Base-by-base conservation (phyloP, 768 basidiomycete genomes). In the Leccinellum albellum region DNA sequence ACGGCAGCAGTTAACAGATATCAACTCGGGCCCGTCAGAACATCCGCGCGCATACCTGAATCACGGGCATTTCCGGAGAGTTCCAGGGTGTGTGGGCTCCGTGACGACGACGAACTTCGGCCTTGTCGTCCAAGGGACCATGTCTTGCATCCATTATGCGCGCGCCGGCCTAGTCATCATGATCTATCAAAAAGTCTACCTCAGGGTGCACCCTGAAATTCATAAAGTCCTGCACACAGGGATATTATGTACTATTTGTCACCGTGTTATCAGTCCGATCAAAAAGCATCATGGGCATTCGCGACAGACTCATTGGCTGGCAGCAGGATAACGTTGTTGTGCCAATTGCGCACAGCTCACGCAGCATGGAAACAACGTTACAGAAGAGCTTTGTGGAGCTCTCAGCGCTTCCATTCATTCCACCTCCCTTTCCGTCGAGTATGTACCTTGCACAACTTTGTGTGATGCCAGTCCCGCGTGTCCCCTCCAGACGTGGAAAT, bases 171-270 rank as follows among this genome's bases (percentile, higher is more conserved):
- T 50, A 53, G 45, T 59, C 60, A 40, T 32, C 23, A 58, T 55
- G 60, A 55, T 60, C 49, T 44, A 57, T 58, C 56, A 52, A 57
- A 50, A 62, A 57, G 35, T 55, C 59, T 58, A 52, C 51, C 31
- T 68, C 71, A 72, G 71, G 71, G 71, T 62, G 61, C 60, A 72
- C 71, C 71, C 71, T 60, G 61, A 64, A 69, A 57, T 53, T 31
- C 55, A 54, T 60, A 61, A 66, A 58, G 66, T 61, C 64, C 55
- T 55, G 52, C 29, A 59, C 56, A 57, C 66, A 65, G 54, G 54
- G 26, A 55, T 69, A 74, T 72, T 72, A 74, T 74, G 71, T 74
- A 60, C 40, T 56, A 12, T 52, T 44, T 53, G 54, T 28, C 37
- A 54, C 55, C 61, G 56, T 66, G 60, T 54, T 56, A 56, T 60